These are phyloP conservation scores for Dactylis glomerata DNA, from an alignment of 176 grass and related monocot genomes.

Conservation along the genomic window DNA sequence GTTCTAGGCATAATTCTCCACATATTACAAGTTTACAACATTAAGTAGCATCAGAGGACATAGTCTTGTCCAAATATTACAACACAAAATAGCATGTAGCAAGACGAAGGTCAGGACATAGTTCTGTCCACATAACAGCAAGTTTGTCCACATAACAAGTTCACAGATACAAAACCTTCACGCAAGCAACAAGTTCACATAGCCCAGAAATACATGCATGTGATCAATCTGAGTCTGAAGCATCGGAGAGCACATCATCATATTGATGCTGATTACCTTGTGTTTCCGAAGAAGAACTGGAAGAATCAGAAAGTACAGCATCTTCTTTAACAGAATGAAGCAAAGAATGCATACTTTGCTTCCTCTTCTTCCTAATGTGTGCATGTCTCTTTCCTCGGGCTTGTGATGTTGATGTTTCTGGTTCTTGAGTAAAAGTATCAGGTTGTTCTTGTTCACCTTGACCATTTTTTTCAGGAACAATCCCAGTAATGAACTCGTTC, in stretches of 20 bases:
- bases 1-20: neutral
- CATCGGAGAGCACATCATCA: too few relatives aligned
- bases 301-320: neutral
- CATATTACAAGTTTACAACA: neutral
- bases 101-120: too few relatives aligned
- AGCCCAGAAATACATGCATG: neutral
- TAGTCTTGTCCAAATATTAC: neutral
- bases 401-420: neutral
- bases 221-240: neutral
- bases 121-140: too few relatives aligned
- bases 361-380: neutral
- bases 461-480: neutral
- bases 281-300: neutral
- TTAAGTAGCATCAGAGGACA: too few relatives aligned
- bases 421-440: neutral
- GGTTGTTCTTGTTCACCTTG: neutral
- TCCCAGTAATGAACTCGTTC: neutral
- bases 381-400: neutral
- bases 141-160: too few relatives aligned
- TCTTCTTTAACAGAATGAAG: neutral
- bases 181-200: neutral
- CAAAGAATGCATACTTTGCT: neutral
- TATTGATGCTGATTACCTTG: too few relatives aligned
- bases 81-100: neutral
- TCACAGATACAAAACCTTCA: neutral